Evolutionary conservation across 2,329 filamentous ascomycete species (phyloP).

Genomic region (Teratosphaeria viscida): DNA sequence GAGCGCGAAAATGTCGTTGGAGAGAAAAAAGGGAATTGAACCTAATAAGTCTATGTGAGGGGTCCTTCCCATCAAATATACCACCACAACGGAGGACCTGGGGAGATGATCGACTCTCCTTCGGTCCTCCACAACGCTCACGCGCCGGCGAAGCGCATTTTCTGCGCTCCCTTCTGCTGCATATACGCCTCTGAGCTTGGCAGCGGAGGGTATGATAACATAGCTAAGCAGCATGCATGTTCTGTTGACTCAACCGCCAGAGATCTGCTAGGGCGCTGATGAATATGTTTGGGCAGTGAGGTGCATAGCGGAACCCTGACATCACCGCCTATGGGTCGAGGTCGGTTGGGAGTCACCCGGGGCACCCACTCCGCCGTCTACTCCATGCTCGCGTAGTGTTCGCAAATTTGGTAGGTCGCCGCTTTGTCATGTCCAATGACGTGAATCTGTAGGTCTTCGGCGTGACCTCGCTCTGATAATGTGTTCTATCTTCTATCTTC

Average conservation of each 20-base stretch:
- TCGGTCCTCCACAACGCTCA: background rate
- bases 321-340: background rate
- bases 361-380: background rate
- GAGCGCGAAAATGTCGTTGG: background rate
- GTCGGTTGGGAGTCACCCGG: background rate
- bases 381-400: background rate
- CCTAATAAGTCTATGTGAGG: no score
- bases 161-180: background rate
- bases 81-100: background rate
- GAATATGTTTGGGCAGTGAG: background rate
- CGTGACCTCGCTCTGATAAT: background rate
- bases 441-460: background rate
- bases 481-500: background rate
- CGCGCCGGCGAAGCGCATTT: background rate
- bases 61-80: background rate
- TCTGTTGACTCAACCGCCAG: background rate
- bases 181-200: background rate
- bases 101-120: background rate
- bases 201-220: background rate
- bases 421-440: background rate
- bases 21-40: background rate
- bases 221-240: background rate
- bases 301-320: background rate
- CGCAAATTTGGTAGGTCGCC: background rate
- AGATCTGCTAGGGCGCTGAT: background rate